Evolutionary conservation across 345 rosid species (phyloP).

Genomic region (Iberis pinnata): DNA sequence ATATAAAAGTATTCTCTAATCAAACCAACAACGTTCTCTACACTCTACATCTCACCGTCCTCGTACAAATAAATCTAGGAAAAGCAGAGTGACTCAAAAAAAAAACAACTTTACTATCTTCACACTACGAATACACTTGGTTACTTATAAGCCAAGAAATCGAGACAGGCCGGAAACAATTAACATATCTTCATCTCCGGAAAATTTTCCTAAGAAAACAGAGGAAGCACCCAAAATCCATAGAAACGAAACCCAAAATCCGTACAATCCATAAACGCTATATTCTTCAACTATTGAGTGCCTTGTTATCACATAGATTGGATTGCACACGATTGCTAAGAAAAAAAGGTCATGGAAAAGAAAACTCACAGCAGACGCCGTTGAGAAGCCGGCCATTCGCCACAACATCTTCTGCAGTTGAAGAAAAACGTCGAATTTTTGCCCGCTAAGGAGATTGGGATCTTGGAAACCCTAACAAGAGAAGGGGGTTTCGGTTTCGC

Average conservation of each 20-base stretch:
- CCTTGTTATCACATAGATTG: background rate
- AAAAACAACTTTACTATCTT: background rate
- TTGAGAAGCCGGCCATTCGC: conserved; percentile 90
- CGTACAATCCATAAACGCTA: background rate
- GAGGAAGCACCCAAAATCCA: conserved; percentile 10
- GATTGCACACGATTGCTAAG: conserved; percentile 17
- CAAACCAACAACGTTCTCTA: too few relatives aligned
- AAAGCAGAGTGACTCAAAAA: too few relatives aligned
- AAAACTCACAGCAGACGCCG: conserved; percentile 81
- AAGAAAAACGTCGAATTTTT: conserved; percentile 18
- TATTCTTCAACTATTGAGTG: conserved; percentile 6
- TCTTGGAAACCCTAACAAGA: conserved; percentile 41
- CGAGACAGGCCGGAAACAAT: background rate
- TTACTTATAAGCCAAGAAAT: conserved; percentile 17
- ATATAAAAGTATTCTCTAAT: too few relatives aligned
- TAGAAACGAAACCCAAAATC: background rate
- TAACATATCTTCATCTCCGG: conserved; percentile 2
- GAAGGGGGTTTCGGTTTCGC: background rate
- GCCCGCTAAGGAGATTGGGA: conserved; percentile 31
- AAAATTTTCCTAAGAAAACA: conserved; percentile 16
- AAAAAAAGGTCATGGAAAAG: conserved; percentile 11
- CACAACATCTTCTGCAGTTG: conserved; percentile 61
- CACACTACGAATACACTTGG: background rate
- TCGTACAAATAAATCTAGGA: too few relatives aligned
- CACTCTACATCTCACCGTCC: too few relatives aligned